Conservation (phyloP, 2,329 filamentous ascomycete genomes). For the Aspergillus piperis region DNA sequence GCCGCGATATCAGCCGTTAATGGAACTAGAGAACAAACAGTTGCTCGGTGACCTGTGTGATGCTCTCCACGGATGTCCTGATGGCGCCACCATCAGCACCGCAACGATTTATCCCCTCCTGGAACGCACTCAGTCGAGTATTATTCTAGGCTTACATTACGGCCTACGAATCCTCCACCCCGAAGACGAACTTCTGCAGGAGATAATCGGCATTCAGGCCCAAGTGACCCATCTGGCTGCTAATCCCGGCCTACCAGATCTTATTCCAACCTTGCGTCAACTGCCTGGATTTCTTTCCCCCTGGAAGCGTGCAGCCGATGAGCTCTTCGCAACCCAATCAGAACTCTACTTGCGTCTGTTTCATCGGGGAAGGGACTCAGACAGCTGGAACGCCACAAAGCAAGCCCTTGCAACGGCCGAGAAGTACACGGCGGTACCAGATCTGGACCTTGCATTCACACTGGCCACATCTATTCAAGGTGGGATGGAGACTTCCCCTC, state of each 20-base stretch:
- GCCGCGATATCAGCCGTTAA: conserved; percentile 51
- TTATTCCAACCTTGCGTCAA: conserved; percentile 47
- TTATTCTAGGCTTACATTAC: conserved; percentile 56
- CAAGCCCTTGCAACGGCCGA: conserved; percentile 33
- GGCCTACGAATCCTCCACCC: conserved; percentile 49
- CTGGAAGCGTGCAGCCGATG: conserved; percentile 43
- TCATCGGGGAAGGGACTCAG: conserved; percentile 17
- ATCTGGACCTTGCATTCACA: conserved; percentile 51
- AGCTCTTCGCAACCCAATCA: conserved; percentile 25
- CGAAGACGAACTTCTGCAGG: conserved; percentile 50
- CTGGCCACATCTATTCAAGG: conserved; percentile 52
- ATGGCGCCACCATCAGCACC: conserved; percentile 15
- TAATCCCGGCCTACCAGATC: conserved; percentile 51
- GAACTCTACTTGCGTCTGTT: conserved; percentile 31
- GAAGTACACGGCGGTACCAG: conserved; percentile 41
- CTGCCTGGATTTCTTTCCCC: conserved; percentile 49
- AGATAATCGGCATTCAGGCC: conserved; percentile 50
- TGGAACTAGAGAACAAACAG: conserved; percentile 53
- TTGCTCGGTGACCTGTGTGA: conserved; percentile 47
- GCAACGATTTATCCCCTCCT: conserved; percentile 50
- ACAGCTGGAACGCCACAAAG: conserved; percentile 32
- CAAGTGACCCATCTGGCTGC: conserved; percentile 52
- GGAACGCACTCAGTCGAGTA: conserved; percentile 54
- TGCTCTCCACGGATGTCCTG: conserved; percentile 8
- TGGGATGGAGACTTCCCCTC: conserved; percentile 50